Conservation (phyloP, 1,139 yeast species). For the Entelexis sorbosivorans region DNA sequence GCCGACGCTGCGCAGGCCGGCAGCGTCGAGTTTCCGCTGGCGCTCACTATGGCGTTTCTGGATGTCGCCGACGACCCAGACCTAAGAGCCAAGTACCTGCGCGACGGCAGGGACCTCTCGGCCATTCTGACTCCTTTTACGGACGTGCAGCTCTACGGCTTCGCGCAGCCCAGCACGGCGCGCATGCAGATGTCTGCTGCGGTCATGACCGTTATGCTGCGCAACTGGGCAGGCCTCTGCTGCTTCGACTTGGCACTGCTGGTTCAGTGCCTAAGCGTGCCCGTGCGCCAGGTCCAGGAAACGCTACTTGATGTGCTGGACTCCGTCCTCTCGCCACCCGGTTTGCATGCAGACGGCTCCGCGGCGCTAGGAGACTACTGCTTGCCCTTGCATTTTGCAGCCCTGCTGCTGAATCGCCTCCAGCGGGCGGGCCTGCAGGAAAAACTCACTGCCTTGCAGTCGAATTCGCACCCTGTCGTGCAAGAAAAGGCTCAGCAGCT, state of each 20-base stretch:
- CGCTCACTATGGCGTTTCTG: conserved; percentile 47
- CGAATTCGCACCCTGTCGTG: conserved; percentile 38
- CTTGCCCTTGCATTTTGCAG: conserved; percentile 46
- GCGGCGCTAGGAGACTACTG: conserved; percentile 11
- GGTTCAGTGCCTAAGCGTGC: conserved; percentile 51
- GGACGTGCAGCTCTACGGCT: conserved; percentile 37
- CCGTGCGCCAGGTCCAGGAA: conserved; percentile 46
- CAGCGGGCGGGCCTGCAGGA: conserved; percentile 48
- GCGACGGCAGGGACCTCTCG: conserved; percentile 56
- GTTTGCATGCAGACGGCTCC: neutral
- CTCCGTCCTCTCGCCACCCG: conserved; percentile 26
- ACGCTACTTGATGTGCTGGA: conserved; percentile 59
- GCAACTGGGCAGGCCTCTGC: conserved; percentile 66
- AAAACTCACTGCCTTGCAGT: conserved; percentile 40
- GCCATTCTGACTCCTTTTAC: conserved; percentile 56
- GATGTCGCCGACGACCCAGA: conserved; percentile 51
- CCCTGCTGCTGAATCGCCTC: conserved; percentile 45
- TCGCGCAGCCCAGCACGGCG: conserved; percentile 35
- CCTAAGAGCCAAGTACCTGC: conserved; percentile 42
- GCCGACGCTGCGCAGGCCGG: neutral
- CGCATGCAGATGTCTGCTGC: conserved; percentile 53
- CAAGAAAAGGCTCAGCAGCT: conserved; percentile 53
- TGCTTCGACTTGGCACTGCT: conserved; percentile 50
- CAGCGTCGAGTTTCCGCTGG: conserved; percentile 34
- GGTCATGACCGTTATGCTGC: conserved; percentile 49